Evolutionary conservation across 75 land plant genomes (phyloP).

Genomic region (Adiantum capillusveneris): DNA sequence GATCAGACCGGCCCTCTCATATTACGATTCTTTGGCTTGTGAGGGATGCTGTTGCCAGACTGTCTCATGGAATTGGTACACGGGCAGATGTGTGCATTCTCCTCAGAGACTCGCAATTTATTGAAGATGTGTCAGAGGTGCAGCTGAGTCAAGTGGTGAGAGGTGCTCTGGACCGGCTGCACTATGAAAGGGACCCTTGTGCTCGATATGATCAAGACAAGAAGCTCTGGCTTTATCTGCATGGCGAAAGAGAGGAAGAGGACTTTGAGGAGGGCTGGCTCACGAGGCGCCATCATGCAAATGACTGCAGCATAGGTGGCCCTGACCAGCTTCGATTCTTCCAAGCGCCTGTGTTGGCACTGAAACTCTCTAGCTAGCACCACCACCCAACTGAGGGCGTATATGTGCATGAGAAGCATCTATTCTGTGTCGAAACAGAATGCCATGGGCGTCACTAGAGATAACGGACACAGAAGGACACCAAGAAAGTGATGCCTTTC

Average conservation of each 20-base stretch:
- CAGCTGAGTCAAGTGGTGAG: constrained; percentile 35
- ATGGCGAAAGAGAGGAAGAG: constrained; percentile 25
- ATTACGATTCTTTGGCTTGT: constrained; percentile 34
- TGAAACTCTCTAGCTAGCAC: no score
- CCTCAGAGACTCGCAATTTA: constrained; percentile 32
- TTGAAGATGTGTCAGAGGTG: constrained; percentile 30
- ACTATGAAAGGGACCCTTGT: constrained; percentile 37
- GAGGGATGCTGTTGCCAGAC: constrained; percentile 35
- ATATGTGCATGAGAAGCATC: no score
- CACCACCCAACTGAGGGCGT: no score
- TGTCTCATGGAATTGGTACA: constrained; percentile 32
- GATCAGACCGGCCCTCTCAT: constrained; percentile 32
- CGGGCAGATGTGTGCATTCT: constrained; percentile 32
- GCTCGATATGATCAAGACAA: constrained; percentile 28
- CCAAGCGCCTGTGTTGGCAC: no score
- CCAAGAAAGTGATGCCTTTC: no score
- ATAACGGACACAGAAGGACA: no score
- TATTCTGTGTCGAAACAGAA: no score
- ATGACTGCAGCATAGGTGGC: no score
- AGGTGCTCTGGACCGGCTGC: constrained; percentile 31
- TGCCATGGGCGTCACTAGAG: no score
- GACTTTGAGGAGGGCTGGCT: constrained; percentile 41
- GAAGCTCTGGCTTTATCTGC: constrained; percentile 34
- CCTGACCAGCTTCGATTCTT: no score
- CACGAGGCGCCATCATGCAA: no score